Evolutionary conservation across 164 flowering plant genomes (phyloP), one percentile per base, ranked within the genome.

Genomic region (Tetracentron sinense): DNA sequence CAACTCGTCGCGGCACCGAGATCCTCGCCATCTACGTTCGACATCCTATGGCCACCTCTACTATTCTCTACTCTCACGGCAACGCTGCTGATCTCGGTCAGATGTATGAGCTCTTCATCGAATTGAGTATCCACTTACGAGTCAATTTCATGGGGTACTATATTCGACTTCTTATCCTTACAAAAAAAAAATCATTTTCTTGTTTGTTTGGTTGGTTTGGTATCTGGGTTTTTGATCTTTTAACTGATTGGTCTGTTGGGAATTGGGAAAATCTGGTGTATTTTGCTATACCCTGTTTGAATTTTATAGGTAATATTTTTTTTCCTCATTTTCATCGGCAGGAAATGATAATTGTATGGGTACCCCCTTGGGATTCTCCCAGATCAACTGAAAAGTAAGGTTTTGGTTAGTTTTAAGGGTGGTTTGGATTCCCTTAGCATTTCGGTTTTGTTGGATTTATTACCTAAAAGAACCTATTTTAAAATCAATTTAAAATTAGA

Each of bases 11-110:
- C 1, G 91, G 95, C 19, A 76, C 86, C 0, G 94, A 89, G 74
- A 82, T 94, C 14, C 90, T 89, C 26, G 97, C 92, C 6, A 42
- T 87, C 33, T 93, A 87, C 46, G 77, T 90, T 23, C 77, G 92
- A 25, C 78, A 90, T 49, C 97, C 98, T 8, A 80, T 82, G 89
- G 98, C 98, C 30, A 83, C 79, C 26, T 83, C 92, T 63, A 90
- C 98, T 28, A 54, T 94, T 23, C 86, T 94, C 5, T 94, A 94
- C 67, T 90, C 97, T 47, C 97, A 94, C 61, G 98, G 98, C 15
- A 94, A 94, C 75, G 97, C 98, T 1, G 94, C 98, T 53, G 97
- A 90, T 84, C 84, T 92, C 59, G 98, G 97, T 14, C 96, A 88
- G 86, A 89, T 90, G 93, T 89, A 87, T 58, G 98, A 91, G 85